These are phyloP conservation scores for Cicer arietinum DNA, from an alignment of 306 rosid species.

Conservation along the genomic window DNA sequence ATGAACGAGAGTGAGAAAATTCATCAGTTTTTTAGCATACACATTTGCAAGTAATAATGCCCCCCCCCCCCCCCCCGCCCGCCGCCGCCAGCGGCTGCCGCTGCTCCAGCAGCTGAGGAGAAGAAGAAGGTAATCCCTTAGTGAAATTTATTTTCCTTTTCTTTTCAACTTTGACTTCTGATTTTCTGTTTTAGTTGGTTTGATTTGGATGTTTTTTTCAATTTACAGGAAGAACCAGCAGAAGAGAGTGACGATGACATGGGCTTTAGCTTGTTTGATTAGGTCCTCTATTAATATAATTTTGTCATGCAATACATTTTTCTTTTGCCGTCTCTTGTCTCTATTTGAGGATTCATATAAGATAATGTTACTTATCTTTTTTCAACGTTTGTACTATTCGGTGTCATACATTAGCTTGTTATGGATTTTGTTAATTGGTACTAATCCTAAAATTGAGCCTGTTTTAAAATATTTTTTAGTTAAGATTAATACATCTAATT, in stretches of 20 bases:
- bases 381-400: background rate
- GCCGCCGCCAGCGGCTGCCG: too few species aligned
- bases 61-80: too few species aligned
- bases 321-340: constrained; percentile 22
- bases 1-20: too few species aligned
- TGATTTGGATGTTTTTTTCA: constrained; percentile 23
- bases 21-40: too few species aligned
- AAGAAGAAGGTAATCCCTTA: constrained; percentile 65
- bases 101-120: constrained; percentile 68
- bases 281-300: constrained; percentile 41
- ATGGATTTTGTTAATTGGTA: background rate
- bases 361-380: background rate
- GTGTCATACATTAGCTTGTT: background rate
- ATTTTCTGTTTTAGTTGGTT: background rate
- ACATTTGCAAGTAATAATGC: too few species aligned
- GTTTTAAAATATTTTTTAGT: too few species aligned
- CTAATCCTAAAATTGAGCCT: too few species aligned
- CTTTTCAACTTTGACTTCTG: background rate
- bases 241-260: constrained; percentile 81
- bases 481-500: too few species aligned
- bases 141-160: background rate
- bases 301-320: constrained; percentile 22
- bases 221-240: constrained; percentile 66
- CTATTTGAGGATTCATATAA: background rate
- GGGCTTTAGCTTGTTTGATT: constrained; percentile 80